Percentiles rank a stretch among this genome's conserved stretches.
Conservation (phyloP, 148 eudicot genomes). For the Cornus controversa region DNA sequence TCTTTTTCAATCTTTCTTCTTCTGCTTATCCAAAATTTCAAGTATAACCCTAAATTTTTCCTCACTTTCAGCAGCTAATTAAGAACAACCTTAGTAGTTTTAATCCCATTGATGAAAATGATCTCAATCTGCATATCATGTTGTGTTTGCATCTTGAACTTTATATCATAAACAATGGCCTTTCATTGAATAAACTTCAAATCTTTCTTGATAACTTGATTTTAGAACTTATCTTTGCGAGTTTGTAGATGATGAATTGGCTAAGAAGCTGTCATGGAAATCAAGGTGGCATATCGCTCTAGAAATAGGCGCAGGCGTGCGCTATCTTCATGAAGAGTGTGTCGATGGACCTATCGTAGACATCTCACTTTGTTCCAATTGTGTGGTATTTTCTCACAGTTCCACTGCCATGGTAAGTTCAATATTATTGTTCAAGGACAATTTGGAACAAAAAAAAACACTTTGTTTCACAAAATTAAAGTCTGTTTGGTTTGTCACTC, state of each 20-base stretch:
- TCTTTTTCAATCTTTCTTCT: not conserved
- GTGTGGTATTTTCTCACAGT: not conserved
- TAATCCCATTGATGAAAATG: no score
- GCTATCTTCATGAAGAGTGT: constrained; percentile 30
- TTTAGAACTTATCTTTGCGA: not conserved
- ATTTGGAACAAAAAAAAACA: not conserved
- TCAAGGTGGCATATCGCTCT: constrained; percentile 19
- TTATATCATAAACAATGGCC: no score
- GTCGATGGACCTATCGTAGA: constrained; percentile 20
- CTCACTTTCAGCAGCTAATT: no score
- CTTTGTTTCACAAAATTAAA: no score
- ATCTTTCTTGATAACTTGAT: not conserved
- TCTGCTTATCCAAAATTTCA: no score
- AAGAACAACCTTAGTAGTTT: no score
- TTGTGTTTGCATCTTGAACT: no score
- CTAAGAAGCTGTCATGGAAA: constrained; percentile 19
- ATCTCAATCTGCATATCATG: no score
- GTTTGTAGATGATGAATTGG: constrained; percentile 17
- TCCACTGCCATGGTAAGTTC: constrained; percentile 13
- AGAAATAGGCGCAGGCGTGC: constrained; percentile 19
- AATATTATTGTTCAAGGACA: not conserved
- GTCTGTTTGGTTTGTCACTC: no score
- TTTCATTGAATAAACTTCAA: no score
- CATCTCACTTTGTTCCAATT: constrained; percentile 2
- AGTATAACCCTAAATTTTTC: not conserved